These are phyloP conservation scores for Acmispon strigosus DNA, from an alignment of 306 rosid genomes.

Conservation along the genomic window DNA sequence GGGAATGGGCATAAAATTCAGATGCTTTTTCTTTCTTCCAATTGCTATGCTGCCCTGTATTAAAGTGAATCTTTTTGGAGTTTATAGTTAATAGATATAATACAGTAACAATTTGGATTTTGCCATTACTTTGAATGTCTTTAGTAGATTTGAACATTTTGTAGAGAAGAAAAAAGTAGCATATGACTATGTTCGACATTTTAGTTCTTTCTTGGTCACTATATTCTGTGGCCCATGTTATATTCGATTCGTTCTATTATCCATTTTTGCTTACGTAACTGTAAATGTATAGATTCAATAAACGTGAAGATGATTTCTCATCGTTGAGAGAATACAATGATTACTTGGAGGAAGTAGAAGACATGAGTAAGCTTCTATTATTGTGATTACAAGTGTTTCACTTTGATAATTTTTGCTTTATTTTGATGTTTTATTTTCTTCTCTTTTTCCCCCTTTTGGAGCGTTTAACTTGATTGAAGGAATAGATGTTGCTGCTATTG, in stretches of 20 bases:
- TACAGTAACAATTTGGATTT: not conserved
- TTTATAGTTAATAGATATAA: not conserved
- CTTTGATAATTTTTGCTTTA: conserved; percentile 2
- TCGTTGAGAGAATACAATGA: conserved; percentile 81
- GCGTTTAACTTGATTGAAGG: conserved; percentile 80
- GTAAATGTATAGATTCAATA: conserved; percentile 57
- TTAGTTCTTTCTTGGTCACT: not conserved
- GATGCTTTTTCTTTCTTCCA: not conserved
- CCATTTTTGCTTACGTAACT: not conserved
- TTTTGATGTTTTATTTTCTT: not conserved
- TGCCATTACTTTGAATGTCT: not conserved
- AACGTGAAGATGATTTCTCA: conserved; percentile 81
- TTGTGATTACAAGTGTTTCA: not conserved
- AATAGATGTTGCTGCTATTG: conserved; percentile 59
- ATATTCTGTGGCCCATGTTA: not conserved
- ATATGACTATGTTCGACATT: not conserved
- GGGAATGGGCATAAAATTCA: not conserved
- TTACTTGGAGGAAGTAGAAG: conserved; percentile 94
- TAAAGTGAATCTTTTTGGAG: not conserved
- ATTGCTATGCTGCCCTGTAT: not conserved
- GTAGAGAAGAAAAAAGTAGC: not conserved
- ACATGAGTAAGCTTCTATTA: conserved; percentile 57
- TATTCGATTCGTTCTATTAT: conserved; percentile 4
- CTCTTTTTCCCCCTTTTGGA: conserved; percentile 15
- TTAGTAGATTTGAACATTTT: not conserved